Percentiles rank a stretch among this genome's conserved stretches.
phyloP scores from a whole-genome alignment of 2,329 filamentous ascomycete species.

The Lachnellula occidentalis region DNA sequence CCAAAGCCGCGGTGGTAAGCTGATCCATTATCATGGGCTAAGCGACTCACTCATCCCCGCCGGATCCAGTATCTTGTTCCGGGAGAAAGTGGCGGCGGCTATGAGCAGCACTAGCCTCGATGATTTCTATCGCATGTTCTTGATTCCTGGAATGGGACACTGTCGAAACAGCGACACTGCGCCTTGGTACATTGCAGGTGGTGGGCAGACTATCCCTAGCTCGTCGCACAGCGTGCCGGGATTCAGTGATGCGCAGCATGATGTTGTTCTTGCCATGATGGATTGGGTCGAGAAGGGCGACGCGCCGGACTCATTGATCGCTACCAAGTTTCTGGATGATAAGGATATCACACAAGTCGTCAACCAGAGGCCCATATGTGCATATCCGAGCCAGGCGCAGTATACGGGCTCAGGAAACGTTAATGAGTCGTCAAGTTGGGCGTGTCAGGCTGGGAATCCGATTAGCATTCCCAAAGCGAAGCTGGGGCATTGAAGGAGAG shows the following conservation, averaged over 20 bases:
- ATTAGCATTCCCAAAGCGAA: background rate
- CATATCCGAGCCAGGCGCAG: conserved; percentile 20
- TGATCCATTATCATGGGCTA: conserved; percentile 17
- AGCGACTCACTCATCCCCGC: conserved; percentile 45
- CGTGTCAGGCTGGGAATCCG: conserved; percentile 5
- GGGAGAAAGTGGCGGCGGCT: conserved; percentile 40
- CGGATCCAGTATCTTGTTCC: conserved; percentile 46
- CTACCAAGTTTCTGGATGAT: conserved; percentile 38
- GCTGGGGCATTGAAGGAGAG: background rate
- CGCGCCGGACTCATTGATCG: conserved; percentile 30
- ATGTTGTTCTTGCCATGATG: conserved; percentile 45
- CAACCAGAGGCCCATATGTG: conserved; percentile 43
- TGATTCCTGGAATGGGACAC: conserved; percentile 45
- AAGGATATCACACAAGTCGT: conserved; percentile 34
- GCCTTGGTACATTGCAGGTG: conserved; percentile 37
- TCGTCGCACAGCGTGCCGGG: conserved; percentile 34
- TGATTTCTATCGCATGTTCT: conserved; percentile 45
- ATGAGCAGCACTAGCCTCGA: conserved; percentile 35
- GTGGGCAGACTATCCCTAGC: conserved; percentile 30
- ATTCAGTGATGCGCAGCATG: conserved; percentile 38
- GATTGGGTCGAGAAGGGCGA: conserved; percentile 42
- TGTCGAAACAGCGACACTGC: conserved; percentile 36
- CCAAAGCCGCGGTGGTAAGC: conserved; percentile 31
- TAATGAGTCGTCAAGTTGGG: conserved; percentile 18
- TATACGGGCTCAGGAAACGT: conserved; percentile 14